Conservation (phyloP, 2,329 filamentous ascomycete species). For the Fusarium oligoseptatum region DNA sequence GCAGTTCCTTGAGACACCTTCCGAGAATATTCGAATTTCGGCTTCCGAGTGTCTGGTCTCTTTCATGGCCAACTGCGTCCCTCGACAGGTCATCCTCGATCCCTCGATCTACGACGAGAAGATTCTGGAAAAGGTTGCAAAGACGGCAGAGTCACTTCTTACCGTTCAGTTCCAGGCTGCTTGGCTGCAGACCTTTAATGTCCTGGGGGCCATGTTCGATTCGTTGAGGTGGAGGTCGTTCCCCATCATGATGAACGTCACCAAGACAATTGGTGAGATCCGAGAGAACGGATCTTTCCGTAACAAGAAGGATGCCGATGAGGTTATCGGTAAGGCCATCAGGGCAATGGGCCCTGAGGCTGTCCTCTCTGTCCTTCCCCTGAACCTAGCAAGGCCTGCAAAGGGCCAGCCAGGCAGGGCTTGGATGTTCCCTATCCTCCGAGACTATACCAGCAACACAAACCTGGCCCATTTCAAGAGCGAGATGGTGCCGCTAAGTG, state of each 20-base stretch:
- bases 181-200: conserved; percentile 94
- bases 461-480: conserved; percentile 85
- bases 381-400: conserved; percentile 85
- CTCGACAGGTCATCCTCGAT: conserved; percentile 84
- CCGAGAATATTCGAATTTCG: conserved; percentile 93
- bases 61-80: conserved; percentile 91
- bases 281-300: conserved; percentile 89
- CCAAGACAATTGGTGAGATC: conserved; percentile 86
- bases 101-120: conserved; percentile 96
- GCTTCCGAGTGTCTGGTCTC: conserved; percentile 96
- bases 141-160: conserved; percentile 78
- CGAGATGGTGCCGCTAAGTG: conserved; percentile 90
- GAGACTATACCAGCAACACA: conserved; percentile 92
- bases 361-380: conserved; percentile 83
- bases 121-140: conserved; percentile 83
- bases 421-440: conserved; percentile 93
- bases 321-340: conserved; percentile 88
- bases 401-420: conserved; percentile 86
- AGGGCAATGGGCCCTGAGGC: conserved; percentile 90
- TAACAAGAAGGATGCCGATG: conserved; percentile 95
- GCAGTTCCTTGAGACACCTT: conserved; percentile 85
- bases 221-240: conserved; percentile 86
- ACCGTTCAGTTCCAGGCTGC: conserved; percentile 93
- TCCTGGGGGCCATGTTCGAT: conserved; percentile 89
- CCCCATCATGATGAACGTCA: conserved; percentile 81